Conservation (phyloP, 1,139 yeast genomes). For the Pichia sp. region DNA sequence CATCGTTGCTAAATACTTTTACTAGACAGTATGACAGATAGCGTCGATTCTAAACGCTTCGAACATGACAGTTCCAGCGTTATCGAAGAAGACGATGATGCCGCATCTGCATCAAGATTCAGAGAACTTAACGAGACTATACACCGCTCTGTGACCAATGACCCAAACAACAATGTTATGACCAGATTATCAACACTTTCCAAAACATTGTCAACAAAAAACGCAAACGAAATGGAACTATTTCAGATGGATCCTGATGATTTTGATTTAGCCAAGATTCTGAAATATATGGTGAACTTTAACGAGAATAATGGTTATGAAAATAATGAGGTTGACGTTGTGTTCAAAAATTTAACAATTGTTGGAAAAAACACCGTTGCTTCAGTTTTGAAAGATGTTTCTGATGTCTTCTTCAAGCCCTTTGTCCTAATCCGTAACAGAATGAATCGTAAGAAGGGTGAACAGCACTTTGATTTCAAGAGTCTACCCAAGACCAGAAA, state of each 20-base stretch:
- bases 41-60: neutral
- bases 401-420: constrained; percentile 44
- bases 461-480: constrained; percentile 18
- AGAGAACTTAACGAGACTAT: neutral
- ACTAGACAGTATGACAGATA: neutral
- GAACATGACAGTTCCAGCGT: neutral
- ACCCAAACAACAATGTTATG: constrained; percentile 24
- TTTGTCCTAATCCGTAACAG: constrained; percentile 18
- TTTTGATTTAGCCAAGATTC: constrained; percentile 35
- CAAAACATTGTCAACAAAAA: constrained; percentile 25
- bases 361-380: constrained; percentile 48
- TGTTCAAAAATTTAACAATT: constrained; percentile 44
- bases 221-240: constrained; percentile 26
- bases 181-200: constrained; percentile 29
- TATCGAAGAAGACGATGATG: neutral
- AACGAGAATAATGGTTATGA: constrained; percentile 45
- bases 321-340: constrained; percentile 44
- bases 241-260: constrained; percentile 28
- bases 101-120: neutral
- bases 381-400: constrained; percentile 45
- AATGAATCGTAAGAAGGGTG: constrained; percentile 11
- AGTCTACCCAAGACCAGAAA: constrained; percentile 33
- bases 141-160: neutral
- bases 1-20: too few relatives aligned
- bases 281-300: constrained; percentile 30